Base-by-base conservation (phyloP, 768 basidiomycete genomes). In the Podaxis sp. region DNA sequence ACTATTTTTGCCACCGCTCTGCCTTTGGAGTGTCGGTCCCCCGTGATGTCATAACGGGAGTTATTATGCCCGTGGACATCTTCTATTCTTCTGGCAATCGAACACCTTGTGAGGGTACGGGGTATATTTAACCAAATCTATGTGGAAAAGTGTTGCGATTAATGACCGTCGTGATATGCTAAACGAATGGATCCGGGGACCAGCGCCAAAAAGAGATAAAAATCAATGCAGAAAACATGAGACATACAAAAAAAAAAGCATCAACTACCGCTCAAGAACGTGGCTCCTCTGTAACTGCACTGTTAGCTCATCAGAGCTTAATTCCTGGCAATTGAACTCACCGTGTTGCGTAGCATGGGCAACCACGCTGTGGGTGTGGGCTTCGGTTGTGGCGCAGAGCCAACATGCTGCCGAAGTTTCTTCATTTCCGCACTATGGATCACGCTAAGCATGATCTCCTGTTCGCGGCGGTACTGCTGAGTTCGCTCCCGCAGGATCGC, bases 381-480 rank as follows among this genome's bases (percentile, higher is more conserved):
- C 47, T 82, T 78, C 38, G 77, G 73, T 55, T 79, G 78, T 58
- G 72, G 74, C 32, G 76, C 72, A 59, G 76, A 76, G 23, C 79
- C 77, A 9, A 92, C 73, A 66, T 90, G 88, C 44, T 82, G 79
- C 60, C 89, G 81, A 44, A 82, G 74, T 18, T 77, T 82, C 55
- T 79, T 77, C 80, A 90, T 86, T 10, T 91, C 90, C 46, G 84
- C 74, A 42, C 77, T 78, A 70, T 93, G 91, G 62, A 93, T 78
- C 4, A 85, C 84, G 58, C 87, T 82, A 21, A 93, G 74, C 87
- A 97, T 90, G 59, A 93, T 79, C 64, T 88, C 83, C 65, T 93
- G 90, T 70, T 98, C 94, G 53, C 81, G 77, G 51, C 82, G 80
- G 70, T 93, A 92, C 40, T 85, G 80, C 57, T 71, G 76, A 61